Conservation (phyloP, 192 early-diverging fungal species). For the Chytriomyces sp. region DNA sequence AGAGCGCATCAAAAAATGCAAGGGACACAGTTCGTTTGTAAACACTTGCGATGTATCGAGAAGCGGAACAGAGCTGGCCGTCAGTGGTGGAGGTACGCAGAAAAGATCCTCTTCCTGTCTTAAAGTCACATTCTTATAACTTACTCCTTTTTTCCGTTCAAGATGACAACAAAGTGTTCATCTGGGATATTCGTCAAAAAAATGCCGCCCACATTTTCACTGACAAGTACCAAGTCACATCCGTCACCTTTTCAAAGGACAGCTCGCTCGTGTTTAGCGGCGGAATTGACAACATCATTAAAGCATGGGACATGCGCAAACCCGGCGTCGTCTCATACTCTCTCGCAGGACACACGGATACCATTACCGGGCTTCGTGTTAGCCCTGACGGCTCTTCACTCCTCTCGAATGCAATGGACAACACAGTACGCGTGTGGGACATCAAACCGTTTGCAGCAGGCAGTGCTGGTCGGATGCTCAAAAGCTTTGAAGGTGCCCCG, state of each 20-base stretch:
- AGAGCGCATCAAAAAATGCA: constrained; percentile 78
- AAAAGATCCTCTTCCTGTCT: neutral
- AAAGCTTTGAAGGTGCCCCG: constrained; percentile 85
- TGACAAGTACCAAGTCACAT: constrained; percentile 69
- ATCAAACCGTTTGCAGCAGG: constrained; percentile 80
- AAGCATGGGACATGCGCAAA: constrained; percentile 89
- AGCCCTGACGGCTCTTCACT: constrained; percentile 82
- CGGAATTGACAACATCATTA: constrained; percentile 90
- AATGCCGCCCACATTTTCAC: constrained; percentile 45
- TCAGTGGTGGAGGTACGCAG: constrained; percentile 59
- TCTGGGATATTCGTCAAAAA: constrained; percentile 56
- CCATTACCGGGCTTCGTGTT: constrained; percentile 82
- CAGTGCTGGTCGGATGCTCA: constrained; percentile 64
- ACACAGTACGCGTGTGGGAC: constrained; percentile 95
- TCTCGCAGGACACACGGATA: constrained; percentile 85
- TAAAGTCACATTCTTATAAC: neutral
- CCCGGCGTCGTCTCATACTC: constrained; percentile 61
- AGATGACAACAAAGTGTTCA: constrained; percentile 81
- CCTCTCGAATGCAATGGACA: constrained; percentile 91
- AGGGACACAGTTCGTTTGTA: constrained; percentile 80
- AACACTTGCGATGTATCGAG: constrained; percentile 78
- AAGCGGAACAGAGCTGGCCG: constrained; percentile 77
- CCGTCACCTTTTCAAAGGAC: constrained; percentile 73
- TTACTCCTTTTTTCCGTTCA: neutral
- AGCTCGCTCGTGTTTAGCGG: constrained; percentile 82